A percentile compares a stretch with the other conserved stretches of the same genome.
phyloP scores from a whole-genome alignment of 1,284 basidiomycete genomes.

The Rhodotorula sp. region DNA sequence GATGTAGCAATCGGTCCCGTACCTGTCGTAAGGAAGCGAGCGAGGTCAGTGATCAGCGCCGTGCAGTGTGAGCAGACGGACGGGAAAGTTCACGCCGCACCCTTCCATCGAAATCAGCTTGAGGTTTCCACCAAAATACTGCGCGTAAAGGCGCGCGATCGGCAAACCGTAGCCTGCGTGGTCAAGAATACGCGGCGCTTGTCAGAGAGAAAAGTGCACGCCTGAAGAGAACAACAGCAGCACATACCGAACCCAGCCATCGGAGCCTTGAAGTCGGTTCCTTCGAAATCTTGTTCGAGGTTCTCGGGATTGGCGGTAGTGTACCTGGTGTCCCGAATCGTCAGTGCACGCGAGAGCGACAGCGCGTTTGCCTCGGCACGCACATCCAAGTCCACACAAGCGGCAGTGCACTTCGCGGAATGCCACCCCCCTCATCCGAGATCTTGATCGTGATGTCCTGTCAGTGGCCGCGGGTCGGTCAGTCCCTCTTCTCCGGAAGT shows the following conservation, averaged over 20 bases:
- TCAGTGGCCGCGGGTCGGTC: slow-evolving; percentile 43
- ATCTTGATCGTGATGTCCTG: slow-evolving; percentile 98
- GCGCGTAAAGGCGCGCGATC: slow-evolving; percentile 66
- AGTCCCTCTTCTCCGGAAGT: slow-evolving; percentile 39
- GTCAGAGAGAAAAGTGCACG: background rate
- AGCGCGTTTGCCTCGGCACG: background rate
- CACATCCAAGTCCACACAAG: slow-evolving; percentile 93
- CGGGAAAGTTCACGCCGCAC: slow-evolving; percentile 46
- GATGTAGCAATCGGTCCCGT: slow-evolving; percentile 41
- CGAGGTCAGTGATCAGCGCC: too few relatives aligned
- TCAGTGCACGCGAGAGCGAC: background rate
- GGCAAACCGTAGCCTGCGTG: slow-evolving; percentile 74
- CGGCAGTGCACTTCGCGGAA: slow-evolving; percentile 86
- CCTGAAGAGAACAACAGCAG: background rate
- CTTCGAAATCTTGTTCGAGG: slow-evolving; percentile 81
- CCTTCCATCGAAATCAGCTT: slow-evolving; percentile 97
- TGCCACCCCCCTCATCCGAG: slow-evolving; percentile 92
- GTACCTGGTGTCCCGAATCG: slow-evolving; percentile 60
- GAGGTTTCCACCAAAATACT: slow-evolving; percentile 97
- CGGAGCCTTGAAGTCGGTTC: slow-evolving; percentile 93
- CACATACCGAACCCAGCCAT: slow-evolving; percentile 86
- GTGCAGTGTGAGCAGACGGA: too few relatives aligned
- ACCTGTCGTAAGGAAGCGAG: slow-evolving; percentile 8
- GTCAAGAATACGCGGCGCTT: background rate
- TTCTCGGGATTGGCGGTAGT: slow-evolving; percentile 92